Evolutionary conservation across 371 early-diverging fungal genomes (phyloP).

Genomic region (Choanephora cucurbitarum): DNA sequence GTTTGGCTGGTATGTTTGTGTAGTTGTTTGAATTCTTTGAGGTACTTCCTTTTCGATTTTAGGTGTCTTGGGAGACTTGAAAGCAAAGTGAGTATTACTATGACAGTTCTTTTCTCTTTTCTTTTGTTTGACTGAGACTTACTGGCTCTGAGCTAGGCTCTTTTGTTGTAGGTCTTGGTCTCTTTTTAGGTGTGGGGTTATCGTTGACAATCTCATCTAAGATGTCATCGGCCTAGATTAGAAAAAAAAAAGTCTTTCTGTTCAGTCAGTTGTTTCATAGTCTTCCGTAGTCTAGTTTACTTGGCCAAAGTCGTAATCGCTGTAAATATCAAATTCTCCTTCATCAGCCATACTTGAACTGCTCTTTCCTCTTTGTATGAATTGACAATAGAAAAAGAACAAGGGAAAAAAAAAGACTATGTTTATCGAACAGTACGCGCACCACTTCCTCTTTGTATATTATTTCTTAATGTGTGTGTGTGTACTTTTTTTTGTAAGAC

Average conservation of each 20-base stretch:
- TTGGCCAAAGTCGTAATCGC: slow-evolving; percentile 47
- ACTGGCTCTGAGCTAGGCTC: slow-evolving; percentile 37
- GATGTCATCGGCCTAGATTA: slow-evolving; percentile 38
- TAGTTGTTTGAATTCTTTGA: slow-evolving; percentile 28
- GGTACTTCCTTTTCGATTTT: slow-evolving; percentile 10
- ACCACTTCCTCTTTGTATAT: no score
- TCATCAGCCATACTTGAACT: background rate
- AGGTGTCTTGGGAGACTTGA: slow-evolving; percentile 4
- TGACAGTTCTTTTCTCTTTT: no score
- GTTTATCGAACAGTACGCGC: no score
- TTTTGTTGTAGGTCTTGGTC: slow-evolving; percentile 28
- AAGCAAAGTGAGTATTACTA: background rate
- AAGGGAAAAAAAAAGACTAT: no score
- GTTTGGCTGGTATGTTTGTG: slow-evolving; percentile 16
- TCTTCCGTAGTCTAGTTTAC: slow-evolving; percentile 11
- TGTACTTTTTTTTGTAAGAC: no score
- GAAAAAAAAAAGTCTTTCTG: background rate
- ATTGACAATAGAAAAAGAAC: background rate
- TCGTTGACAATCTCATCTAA: slow-evolving; percentile 44
- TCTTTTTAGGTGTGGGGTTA: slow-evolving; percentile 25
- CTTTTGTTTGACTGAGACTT: no score
- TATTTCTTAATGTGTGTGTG: no score
- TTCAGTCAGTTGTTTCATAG: background rate
- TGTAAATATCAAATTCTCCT: slow-evolving; percentile 52
- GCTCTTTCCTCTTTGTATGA: no score